Evolutionary conservation across 352 stramenopile genomes (phyloP).

Genomic region (Phytophthora ramorum): DNA sequence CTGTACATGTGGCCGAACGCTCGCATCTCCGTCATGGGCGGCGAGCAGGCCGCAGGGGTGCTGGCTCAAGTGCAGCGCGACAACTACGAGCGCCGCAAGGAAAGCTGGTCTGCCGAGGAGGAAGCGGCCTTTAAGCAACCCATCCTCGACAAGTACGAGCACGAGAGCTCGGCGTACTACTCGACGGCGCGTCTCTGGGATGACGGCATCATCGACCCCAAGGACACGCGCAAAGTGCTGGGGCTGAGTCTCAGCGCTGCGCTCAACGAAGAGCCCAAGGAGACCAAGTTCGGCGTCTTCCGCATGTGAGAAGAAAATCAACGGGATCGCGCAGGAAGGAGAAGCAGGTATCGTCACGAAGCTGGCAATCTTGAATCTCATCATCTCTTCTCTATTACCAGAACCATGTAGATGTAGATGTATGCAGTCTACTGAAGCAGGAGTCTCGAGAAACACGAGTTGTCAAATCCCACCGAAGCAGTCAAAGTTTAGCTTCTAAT

Average conservation of each 20-base stretch:
- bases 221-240: slow-evolving; percentile 92
- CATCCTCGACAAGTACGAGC: slow-evolving; percentile 96
- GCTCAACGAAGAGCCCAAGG: slow-evolving; percentile 71
- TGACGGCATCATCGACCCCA: slow-evolving; percentile 98
- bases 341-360: slow-evolving; percentile 7
- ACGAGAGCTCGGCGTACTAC: slow-evolving; percentile 95
- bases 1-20: slow-evolving; percentile 99
- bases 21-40: slow-evolving; percentile 97
- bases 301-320: slow-evolving; percentile 83
- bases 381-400: slow-evolving; percentile 33
- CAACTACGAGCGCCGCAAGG: slow-evolving; percentile 78
- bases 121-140: slow-evolving; percentile 95
- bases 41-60: slow-evolving; percentile 96
- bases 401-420: too few relatives aligned
- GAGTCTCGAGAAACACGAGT: slow-evolving; percentile 3
- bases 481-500: too few relatives aligned
- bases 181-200: slow-evolving; percentile 97
- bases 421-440: slow-evolving; percentile 28
- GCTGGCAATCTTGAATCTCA: slow-evolving; percentile 24
- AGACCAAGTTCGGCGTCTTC: slow-evolving; percentile 97
- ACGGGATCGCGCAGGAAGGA: background rate
- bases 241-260: slow-evolving; percentile 80
- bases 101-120: slow-evolving; percentile 74
- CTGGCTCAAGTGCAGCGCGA: slow-evolving; percentile 95
- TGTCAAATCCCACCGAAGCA: slow-evolving; percentile 18